A percentile compares a stretch with the other conserved stretches of the same genome.
Evolutionary conservation across 2,329 filamentous ascomycete species (phyloP).

Genomic region (Colletotrichum sp.): DNA sequence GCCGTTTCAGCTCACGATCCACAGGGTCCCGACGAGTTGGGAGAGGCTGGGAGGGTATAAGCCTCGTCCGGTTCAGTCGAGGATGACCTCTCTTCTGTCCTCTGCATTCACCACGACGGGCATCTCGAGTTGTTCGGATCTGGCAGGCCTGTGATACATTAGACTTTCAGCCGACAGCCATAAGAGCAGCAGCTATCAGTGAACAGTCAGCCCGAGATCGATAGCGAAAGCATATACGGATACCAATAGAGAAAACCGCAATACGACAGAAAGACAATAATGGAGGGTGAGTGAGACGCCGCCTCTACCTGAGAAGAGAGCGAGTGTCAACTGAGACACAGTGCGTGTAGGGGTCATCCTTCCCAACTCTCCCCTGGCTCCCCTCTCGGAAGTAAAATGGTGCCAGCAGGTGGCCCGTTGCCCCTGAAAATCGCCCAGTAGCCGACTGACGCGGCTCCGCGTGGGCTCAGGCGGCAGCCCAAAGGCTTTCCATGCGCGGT

Average conservation of each 20-base stretch:
- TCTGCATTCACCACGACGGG: neutral
- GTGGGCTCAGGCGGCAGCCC: neutral
- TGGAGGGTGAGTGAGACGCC: neutral
- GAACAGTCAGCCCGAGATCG: neutral
- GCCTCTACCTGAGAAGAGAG: neutral
- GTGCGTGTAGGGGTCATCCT: neutral
- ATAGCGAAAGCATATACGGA: neutral
- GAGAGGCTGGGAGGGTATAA: neutral
- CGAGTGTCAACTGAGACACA: neutral
- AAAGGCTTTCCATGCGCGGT: neutral
- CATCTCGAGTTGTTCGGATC: neutral
- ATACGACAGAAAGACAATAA: neutral
- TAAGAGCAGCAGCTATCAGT: neutral
- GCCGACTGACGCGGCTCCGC: conserved; percentile 1
- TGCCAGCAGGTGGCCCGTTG: neutral
- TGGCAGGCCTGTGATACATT: neutral
- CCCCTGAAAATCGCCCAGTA: neutral
- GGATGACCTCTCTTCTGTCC: neutral
- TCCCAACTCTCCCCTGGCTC: neutral
- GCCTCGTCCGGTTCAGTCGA: neutral
- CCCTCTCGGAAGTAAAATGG: neutral
- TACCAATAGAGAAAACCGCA: neutral
- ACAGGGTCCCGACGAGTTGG: neutral
- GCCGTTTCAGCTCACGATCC: conserved; percentile 2
- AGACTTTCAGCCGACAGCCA: neutral